These are phyloP conservation scores for Myxozyma nipponensis DNA, from an alignment of 805 yeast species.

Conservation along the genomic window DNA sequence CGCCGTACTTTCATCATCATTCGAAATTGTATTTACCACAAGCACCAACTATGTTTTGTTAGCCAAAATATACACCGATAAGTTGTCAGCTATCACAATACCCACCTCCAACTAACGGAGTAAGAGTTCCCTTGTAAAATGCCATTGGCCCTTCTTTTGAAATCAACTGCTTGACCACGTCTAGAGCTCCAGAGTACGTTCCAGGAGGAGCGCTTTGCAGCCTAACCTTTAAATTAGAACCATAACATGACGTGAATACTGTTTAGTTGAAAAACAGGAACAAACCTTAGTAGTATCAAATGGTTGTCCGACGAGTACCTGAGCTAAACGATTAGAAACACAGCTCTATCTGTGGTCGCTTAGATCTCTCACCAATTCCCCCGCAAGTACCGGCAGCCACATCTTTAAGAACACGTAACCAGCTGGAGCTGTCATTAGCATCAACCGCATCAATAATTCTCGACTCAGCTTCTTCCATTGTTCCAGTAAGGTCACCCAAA, in stretches of 20 bases:
- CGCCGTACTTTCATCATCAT: neutral
- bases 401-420: slow-evolving; percentile 59
- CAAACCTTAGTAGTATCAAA: slow-evolving; percentile 30
- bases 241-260: neutral
- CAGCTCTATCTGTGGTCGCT: neutral
- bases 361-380: slow-evolving; percentile 51
- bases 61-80: slow-evolving; percentile 42
- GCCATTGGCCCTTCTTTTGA: slow-evolving; percentile 80
- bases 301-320: slow-evolving; percentile 84
- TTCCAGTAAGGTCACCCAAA: neutral
- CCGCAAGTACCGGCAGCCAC: slow-evolving; percentile 90
- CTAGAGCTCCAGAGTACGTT: slow-evolving; percentile 64
- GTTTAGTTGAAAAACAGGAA: neutral
- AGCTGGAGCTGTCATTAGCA: slow-evolving; percentile 8
- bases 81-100: neutral
- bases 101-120: slow-evolving; percentile 77
- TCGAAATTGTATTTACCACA: slow-evolving; percentile 48
- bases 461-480: slow-evolving; percentile 25
- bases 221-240: slow-evolving; percentile 79
- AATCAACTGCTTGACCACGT: slow-evolving; percentile 68
- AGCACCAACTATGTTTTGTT: slow-evolving; percentile 64
- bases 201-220: slow-evolving; percentile 84
- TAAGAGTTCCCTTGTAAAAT: slow-evolving; percentile 88
- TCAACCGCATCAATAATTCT: slow-evolving; percentile 27
- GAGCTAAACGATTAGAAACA: slow-evolving; percentile 48